phyloP scores from a whole-genome alignment of 768 basidiomycete genomes.

The Aureoboletus auriporus region DNA sequence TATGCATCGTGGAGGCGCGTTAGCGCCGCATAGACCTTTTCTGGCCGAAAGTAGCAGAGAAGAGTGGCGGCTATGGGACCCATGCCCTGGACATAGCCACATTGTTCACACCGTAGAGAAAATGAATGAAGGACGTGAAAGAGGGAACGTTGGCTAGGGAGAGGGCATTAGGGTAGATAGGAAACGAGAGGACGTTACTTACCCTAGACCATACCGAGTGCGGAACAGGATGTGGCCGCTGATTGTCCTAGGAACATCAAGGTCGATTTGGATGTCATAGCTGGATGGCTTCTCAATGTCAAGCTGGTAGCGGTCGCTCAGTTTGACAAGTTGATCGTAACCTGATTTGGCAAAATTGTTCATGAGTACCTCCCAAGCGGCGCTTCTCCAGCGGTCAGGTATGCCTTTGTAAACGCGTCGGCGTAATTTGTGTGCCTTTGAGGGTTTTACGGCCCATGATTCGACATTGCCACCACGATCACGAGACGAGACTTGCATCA shows the following conservation, averaged over 20 bases:
- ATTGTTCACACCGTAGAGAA: slow-evolving; percentile 76
- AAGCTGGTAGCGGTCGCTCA: slow-evolving; percentile 53
- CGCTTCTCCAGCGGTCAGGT: slow-evolving; percentile 92
- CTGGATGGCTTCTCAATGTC: slow-evolving; percentile 74
- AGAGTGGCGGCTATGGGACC: slow-evolving; percentile 94
- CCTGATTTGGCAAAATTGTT: slow-evolving; percentile 46
- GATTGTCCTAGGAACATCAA: slow-evolving; percentile 96
- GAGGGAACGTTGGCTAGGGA: slow-evolving; percentile 78
- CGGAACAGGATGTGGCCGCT: slow-evolving; percentile 91
- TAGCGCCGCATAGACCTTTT: slow-evolving; percentile 79
- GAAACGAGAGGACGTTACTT: slow-evolving; percentile 29
- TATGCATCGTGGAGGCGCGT: slow-evolving; percentile 89
- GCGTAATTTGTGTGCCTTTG: slow-evolving; percentile 66
- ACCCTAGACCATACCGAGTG: slow-evolving; percentile 96
- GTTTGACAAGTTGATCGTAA: slow-evolving; percentile 39
- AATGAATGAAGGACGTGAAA: slow-evolving; percentile 95
- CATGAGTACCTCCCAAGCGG: slow-evolving; percentile 87
- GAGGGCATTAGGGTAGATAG: slow-evolving; percentile 8
- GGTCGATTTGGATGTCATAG: slow-evolving; percentile 95
- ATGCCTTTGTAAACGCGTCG: slow-evolving; percentile 90
- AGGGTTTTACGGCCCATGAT: slow-evolving; percentile 63
- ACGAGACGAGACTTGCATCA: slow-evolving; percentile 67
- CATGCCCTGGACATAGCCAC: slow-evolving; percentile 99
- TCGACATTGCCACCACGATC: slow-evolving; percentile 77
- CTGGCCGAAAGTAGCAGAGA: slow-evolving; percentile 89